Percentiles rank a stretch among this genome's conserved stretches.
Conservation (phyloP, 2,329 filamentous ascomycete species). For the Scytalidium sp. region DNA sequence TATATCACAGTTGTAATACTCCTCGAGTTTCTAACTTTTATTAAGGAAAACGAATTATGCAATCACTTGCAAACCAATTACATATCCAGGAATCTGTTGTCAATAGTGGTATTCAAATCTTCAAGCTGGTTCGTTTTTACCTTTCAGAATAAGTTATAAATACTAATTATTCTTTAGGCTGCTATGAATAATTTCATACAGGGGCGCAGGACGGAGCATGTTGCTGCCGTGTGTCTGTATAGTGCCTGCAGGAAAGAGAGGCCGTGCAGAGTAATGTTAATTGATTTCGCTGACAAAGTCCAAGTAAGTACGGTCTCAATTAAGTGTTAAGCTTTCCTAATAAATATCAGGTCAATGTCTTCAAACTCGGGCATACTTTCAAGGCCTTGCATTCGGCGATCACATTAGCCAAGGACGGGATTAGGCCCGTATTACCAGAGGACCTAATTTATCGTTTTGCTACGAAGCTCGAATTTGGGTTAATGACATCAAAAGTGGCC, state of each 20-base stretch:
- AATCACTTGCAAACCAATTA: slow-evolving; percentile 59
- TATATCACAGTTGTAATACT: not conserved
- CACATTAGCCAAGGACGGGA: slow-evolving; percentile 63
- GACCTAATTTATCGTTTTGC: slow-evolving; percentile 90
- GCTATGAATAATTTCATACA: slow-evolving; percentile 76
- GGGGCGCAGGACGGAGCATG: slow-evolving; percentile 79
- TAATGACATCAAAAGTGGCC: slow-evolving; percentile 78
- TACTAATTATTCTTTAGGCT: slow-evolving; percentile 24
- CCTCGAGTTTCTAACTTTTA: slow-evolving; percentile 20
- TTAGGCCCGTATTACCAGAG: slow-evolving; percentile 76
- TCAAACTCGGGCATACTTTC: slow-evolving; percentile 85
- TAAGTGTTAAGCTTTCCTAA: slow-evolving; percentile 16
- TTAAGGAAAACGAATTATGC: slow-evolving; percentile 50
- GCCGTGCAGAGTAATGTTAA: slow-evolving; percentile 85
- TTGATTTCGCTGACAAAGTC: slow-evolving; percentile 88
- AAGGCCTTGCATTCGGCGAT: slow-evolving; percentile 75
- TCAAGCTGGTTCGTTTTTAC: slow-evolving; percentile 54
- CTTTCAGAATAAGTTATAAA: not conserved
- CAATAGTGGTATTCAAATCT: slow-evolving; percentile 67
- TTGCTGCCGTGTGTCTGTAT: slow-evolving; percentile 89
- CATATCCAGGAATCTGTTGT: slow-evolving; percentile 59
- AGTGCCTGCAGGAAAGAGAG: slow-evolving; percentile 78
- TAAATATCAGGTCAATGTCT: slow-evolving; percentile 72
- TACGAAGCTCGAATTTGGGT: slow-evolving; percentile 84
- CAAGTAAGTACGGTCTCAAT: slow-evolving; percentile 33